Percentiles rank a stretch among this genome's conserved stretches.
Evolutionary conservation across 164 flowering plant species (phyloP).

Genomic region (Annona cherimola): DNA sequence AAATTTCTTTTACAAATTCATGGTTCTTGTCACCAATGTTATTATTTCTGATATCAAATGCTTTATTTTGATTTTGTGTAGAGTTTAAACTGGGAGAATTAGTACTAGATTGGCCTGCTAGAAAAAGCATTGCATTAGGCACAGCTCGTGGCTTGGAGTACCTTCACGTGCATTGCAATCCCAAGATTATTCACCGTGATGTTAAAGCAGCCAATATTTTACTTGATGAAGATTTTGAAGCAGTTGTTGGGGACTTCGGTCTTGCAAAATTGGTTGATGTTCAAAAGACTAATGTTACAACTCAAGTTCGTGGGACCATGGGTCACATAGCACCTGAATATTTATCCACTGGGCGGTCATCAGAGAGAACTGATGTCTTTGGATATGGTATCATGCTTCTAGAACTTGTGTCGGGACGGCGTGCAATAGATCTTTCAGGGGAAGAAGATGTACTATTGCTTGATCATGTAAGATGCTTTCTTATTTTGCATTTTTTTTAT

Average conservation of each 20-base stretch:
- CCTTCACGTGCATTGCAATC: constrained; percentile 87
- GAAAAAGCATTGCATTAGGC: constrained; percentile 71
- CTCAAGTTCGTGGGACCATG: constrained; percentile 92
- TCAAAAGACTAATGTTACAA: constrained; percentile 69
- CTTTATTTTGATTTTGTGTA: constrained; percentile 24
- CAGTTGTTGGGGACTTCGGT: constrained; percentile 93
- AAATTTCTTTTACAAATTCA: too few species aligned
- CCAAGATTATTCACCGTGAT: constrained; percentile 87
- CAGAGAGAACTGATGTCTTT: constrained; percentile 85
- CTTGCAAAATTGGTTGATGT: constrained; percentile 79
- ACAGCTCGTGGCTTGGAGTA: constrained; percentile 79
- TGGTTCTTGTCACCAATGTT: neutral
- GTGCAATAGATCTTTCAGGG: constrained; percentile 84
- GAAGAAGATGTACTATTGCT: constrained; percentile 85
- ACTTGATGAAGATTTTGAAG: constrained; percentile 85
- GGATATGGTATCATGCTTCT: constrained; percentile 90
- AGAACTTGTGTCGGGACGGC: constrained; percentile 81
- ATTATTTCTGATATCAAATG: neutral
- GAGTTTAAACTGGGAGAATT: constrained; percentile 81
- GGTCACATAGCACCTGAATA: constrained; percentile 97
- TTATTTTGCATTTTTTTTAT: too few species aligned
- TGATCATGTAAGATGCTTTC: constrained; percentile 62
- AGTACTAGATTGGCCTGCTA: constrained; percentile 60
- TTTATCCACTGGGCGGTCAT: constrained; percentile 84
- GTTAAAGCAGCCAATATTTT: constrained; percentile 89